Evolutionary conservation across 176 grass and related monocot species (phyloP).

Genomic region (Tillandsia fasciculata): DNA sequence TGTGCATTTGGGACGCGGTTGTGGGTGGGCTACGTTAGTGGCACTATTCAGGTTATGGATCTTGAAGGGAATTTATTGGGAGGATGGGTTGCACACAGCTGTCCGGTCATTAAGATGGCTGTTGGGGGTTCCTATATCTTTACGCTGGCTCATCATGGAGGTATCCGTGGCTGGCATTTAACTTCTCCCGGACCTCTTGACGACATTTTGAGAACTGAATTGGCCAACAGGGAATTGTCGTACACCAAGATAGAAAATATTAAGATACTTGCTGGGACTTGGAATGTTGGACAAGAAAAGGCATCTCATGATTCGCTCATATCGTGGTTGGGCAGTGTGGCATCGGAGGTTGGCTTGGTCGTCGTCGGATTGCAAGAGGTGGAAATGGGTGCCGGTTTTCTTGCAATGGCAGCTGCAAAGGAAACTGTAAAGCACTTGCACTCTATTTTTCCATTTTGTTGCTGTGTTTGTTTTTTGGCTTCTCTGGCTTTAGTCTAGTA

Average conservation of each 20-base stretch:
- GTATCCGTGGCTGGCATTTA: conserved; percentile 79
- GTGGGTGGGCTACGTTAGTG: conserved; percentile 87
- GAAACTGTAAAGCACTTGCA: conserved; percentile 77
- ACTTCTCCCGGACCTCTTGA: conserved; percentile 87
- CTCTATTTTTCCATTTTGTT: neutral
- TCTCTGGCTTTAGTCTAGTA: too few relatives aligned
- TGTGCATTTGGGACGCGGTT: conserved; percentile 70
- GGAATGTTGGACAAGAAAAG: conserved; percentile 97
- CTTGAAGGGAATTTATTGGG: conserved; percentile 68
- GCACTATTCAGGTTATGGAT: conserved; percentile 66
- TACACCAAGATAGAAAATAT: conserved; percentile 89
- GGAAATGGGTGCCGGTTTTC: conserved; percentile 98
- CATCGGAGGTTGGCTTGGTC: conserved; percentile 76
- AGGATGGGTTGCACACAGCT: conserved; percentile 79
- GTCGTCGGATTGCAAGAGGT: conserved; percentile 98
- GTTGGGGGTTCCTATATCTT: conserved; percentile 68
- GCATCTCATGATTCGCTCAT: conserved; percentile 66
- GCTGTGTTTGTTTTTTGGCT: neutral
- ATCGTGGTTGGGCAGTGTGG: conserved; percentile 70
- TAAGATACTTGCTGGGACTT: conserved; percentile 86
- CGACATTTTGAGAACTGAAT: conserved; percentile 61
- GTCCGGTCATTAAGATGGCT: conserved; percentile 77
- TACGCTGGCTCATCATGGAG: conserved; percentile 83
- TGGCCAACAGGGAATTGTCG: conserved; percentile 58
- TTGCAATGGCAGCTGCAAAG: conserved; percentile 95